phyloP scores from a whole-genome alignment of 345 rosid genomes.

The Isatis tinctoria region DNA sequence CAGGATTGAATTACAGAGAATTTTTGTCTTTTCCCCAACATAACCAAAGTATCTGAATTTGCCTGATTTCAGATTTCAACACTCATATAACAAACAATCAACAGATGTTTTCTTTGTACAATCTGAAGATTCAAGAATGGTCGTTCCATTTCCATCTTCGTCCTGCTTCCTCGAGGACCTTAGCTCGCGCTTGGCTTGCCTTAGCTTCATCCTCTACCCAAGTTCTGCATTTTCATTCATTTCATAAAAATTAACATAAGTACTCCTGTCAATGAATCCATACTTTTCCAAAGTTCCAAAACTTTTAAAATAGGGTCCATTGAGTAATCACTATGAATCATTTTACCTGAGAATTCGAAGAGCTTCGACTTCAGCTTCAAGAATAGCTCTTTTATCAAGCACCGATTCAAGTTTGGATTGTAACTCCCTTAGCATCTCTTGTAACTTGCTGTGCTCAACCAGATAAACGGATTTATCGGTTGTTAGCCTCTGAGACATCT shows the following conservation, averaged over 20 bases:
- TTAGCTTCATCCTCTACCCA: conserved; percentile 95
- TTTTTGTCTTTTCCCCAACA: background rate
- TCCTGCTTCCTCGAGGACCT: conserved; percentile 77
- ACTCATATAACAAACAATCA: background rate
- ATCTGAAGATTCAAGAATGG: conserved; percentile 13
- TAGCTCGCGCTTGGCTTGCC: conserved; percentile 85
- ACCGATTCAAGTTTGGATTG: conserved; percentile 47
- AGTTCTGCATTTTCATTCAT: conserved; percentile 46
- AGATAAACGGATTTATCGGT: conserved; percentile 49
- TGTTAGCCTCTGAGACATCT: conserved; percentile 65
- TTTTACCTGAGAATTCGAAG: conserved; percentile 70
- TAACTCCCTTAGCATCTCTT: conserved; percentile 39
- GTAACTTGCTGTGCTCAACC: conserved; percentile 44
- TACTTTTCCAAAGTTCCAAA: background rate
- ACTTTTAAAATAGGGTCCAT: background rate
- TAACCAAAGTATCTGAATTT: background rate
- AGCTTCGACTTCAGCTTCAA: conserved; percentile 83
- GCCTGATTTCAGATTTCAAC: background rate
- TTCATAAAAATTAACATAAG: background rate
- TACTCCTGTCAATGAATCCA: background rate
- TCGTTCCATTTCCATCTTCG: conserved; percentile 88
- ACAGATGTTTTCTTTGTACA: conserved; percentile 18
- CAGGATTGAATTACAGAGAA: background rate
- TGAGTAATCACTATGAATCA: background rate
- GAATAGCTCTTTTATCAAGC: conserved; percentile 58